phyloP scores from a whole-genome alignment of 495 filamentous ascomycete genomes.

The Neurospora tetrasperma region DNA sequence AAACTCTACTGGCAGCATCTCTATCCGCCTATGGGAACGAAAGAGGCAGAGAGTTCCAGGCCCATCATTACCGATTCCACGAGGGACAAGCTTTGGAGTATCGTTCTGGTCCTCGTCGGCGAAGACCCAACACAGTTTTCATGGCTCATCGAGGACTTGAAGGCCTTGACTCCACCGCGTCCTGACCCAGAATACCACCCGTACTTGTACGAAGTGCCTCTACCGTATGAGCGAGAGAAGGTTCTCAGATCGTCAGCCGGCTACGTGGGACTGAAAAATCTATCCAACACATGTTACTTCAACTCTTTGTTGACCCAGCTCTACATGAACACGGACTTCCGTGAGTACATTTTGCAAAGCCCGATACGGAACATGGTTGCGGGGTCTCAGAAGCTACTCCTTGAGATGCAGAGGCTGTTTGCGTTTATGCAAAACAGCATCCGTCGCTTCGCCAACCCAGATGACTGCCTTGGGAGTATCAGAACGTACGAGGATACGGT shows the following conservation, averaged over 20 bases:
- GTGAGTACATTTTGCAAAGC: constrained; percentile 67
- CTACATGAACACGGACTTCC: constrained; percentile 90
- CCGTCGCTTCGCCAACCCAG: constrained; percentile 60
- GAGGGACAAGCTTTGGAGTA: constrained; percentile 52
- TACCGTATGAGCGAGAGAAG: constrained; percentile 53
- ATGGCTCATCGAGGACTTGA: constrained; percentile 42
- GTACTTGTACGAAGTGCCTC: constrained; percentile 46
- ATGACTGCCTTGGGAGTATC: constrained; percentile 61
- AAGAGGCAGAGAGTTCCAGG: constrained; percentile 21
- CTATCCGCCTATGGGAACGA: constrained; percentile 46
- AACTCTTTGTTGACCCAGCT: constrained; percentile 94
- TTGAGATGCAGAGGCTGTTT: constrained; percentile 73
- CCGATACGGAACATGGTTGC: constrained; percentile 40
- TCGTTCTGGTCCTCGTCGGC: constrained; percentile 50
- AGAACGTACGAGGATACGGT: constrained; percentile 71
- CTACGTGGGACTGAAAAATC: constrained; percentile 75
- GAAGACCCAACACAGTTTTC: constrained; percentile 39
- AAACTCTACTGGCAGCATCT: constrained; percentile 57
- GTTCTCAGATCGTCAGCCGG: constrained; percentile 63
- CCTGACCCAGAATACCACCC: constrained; percentile 21
- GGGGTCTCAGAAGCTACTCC: constrained; percentile 54
- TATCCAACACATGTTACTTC: constrained; percentile 95
- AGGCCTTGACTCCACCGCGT: constrained; percentile 34
- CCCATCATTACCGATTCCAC: constrained; percentile 45
- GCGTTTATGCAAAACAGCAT: constrained; percentile 74